These are phyloP conservation scores for Lentinula lateritia DNA, from an alignment of 768 basidiomycete species.

Conservation along the genomic window DNA sequence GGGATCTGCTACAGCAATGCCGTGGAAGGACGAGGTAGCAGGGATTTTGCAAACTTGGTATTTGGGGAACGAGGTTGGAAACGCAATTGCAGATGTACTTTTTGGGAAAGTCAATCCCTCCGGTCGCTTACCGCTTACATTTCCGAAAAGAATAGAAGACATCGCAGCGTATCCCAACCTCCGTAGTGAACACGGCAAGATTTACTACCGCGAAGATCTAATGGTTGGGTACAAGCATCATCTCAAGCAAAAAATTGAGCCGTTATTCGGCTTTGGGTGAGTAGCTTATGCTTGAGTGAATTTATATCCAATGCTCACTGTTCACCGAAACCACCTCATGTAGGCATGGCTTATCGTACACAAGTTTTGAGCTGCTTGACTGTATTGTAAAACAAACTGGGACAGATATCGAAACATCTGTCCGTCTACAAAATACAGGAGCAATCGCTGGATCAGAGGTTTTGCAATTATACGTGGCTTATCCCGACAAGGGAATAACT, in stretches of 20 bases:
- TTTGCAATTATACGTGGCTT: conserved; percentile 58
- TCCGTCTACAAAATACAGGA: conserved; percentile 55
- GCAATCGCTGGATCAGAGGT: conserved; percentile 50
- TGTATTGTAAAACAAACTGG: conserved; percentile 29
- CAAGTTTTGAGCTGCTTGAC: conserved; percentile 53
- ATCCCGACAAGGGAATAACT: conserved; percentile 43
- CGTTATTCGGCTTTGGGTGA: conserved; percentile 67
- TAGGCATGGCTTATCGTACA: conserved; percentile 74
- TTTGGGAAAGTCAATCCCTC: conserved; percentile 58
- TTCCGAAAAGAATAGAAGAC: conserved; percentile 57
- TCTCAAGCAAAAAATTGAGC: conserved; percentile 42
- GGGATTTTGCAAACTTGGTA: conserved; percentile 63
- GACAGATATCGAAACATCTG: conserved; percentile 26
- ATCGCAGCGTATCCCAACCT: conserved; percentile 57
- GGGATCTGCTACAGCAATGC: conserved; percentile 72
- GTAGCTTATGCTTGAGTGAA: conserved; percentile 11
- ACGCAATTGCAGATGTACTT: conserved; percentile 60
- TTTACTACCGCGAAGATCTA: conserved; percentile 55
- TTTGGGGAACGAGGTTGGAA: conserved; percentile 60
- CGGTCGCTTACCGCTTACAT: conserved; percentile 53
- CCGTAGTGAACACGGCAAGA: conserved; percentile 51
- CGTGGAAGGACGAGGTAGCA: conserved; percentile 54
- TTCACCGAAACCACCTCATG: neutral
- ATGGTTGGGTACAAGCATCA: conserved; percentile 72
- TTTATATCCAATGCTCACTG: neutral